Evolutionary conservation across 176 grass and related monocot genomes (phyloP).

Genomic region (Raddia distichophylla): DNA sequence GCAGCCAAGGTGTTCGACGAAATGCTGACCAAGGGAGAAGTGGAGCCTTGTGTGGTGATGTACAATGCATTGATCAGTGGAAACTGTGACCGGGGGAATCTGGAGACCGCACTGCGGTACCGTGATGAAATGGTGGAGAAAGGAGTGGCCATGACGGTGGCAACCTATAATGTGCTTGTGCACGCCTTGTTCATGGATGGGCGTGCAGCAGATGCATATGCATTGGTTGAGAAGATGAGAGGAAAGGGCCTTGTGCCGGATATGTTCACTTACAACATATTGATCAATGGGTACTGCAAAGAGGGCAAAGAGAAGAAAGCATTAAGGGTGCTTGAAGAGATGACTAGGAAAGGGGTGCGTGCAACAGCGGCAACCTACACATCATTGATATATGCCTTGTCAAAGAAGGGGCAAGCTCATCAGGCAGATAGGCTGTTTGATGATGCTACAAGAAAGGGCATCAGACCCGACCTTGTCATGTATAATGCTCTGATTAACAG

Average conservation of each 20-base stretch:
- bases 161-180: constrained; percentile 47
- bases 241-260: constrained; percentile 54
- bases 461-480: constrained; percentile 64
- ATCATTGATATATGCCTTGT: constrained; percentile 68
- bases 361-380: constrained; percentile 61
- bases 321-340: constrained; percentile 52
- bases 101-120: constrained; percentile 34
- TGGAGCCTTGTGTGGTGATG: constrained; percentile 43
- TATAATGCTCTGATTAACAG: constrained; percentile 75
- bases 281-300: constrained; percentile 78
- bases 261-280: constrained; percentile 67
- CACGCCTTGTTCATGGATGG: constrained; percentile 59
- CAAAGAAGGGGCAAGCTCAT: constrained; percentile 49
- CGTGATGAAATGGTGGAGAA: constrained; percentile 50
- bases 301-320: constrained; percentile 69
- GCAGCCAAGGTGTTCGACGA: constrained; percentile 58
- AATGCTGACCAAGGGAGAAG: constrained; percentile 37
- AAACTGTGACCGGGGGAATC: constrained; percentile 38
- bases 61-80: constrained; percentile 50
- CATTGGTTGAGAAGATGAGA: constrained; percentile 58
- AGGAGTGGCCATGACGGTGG: constrained; percentile 34
- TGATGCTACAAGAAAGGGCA: constrained; percentile 53
- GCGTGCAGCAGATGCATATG: constrained; percentile 22
- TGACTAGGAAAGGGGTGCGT: constrained; percentile 52
- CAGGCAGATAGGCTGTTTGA: constrained; percentile 56